phyloP scores from a whole-genome alignment of 257 asterid genomes.

The Nicotiana knightiana region DNA sequence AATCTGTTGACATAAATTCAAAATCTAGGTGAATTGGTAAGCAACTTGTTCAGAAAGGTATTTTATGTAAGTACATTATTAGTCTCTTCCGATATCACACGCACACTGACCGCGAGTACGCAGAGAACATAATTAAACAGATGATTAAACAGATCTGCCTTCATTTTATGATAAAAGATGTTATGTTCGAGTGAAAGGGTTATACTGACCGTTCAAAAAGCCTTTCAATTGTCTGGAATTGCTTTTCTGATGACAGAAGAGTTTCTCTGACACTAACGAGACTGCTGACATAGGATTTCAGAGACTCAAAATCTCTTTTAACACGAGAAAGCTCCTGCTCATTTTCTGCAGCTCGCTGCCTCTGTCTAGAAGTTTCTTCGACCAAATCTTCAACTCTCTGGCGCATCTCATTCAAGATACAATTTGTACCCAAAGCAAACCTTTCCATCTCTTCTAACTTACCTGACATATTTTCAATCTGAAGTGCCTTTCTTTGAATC shows the following conservation, averaged over 20 bases:
- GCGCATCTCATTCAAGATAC: slow-evolving; percentile 78
- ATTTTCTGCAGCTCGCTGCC: slow-evolving; percentile 90
- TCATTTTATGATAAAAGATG: neutral
- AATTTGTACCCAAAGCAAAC: slow-evolving; percentile 72
- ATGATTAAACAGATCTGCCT: neutral
- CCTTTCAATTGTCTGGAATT: slow-evolving; percentile 89
- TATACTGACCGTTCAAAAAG: slow-evolving; percentile 86
- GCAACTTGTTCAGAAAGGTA: neutral
- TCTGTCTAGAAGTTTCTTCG: slow-evolving; percentile 86
- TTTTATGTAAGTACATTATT: no score
- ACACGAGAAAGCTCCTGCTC: slow-evolving; percentile 95
- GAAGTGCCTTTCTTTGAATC: slow-evolving; percentile 58
- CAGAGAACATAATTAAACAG: neutral
- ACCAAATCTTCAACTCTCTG: slow-evolving; percentile 98
- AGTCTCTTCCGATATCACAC: neutral
- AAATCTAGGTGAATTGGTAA: neutral
- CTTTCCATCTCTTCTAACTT: slow-evolving; percentile 92
- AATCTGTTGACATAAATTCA: neutral
- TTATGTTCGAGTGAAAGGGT: neutral
- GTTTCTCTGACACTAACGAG: slow-evolving; percentile 95
- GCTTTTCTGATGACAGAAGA: slow-evolving; percentile 94
- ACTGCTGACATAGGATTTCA: slow-evolving; percentile 84
- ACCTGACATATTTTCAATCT: slow-evolving; percentile 71
- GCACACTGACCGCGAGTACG: neutral
- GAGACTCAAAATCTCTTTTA: slow-evolving; percentile 80